Base-by-base conservation (phyloP, 139 green algal genomes). In the Chlamydomonas asymmetrica region DNA sequence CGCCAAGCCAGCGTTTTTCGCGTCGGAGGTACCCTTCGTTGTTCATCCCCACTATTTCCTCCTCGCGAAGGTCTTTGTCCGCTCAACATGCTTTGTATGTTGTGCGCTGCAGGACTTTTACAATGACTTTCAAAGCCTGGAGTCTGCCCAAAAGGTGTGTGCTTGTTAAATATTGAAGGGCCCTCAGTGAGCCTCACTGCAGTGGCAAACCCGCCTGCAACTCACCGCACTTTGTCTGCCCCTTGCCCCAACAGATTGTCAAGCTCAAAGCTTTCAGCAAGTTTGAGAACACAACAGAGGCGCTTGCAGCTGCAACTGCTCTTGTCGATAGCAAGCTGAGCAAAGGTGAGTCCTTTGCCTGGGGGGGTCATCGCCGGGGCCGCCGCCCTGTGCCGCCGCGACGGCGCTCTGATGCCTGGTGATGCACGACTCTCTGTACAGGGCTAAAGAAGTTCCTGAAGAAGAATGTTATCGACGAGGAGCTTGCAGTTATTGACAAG, bases 401-500 rank as follows among this genome's bases (percentile, higher is more conserved):
- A 5, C 13, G 34, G 60, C 34, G 10, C 5, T 66, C 45, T 52
- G 45, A 52, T 52, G 29, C 22, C 45, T 39, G 9, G 22, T 74
- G 29, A 45, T 67, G 54, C 37, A 29, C 18, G 27, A 8, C 49
- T 8, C 16, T 16, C 29, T 10, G 32, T 62, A 52, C 70, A 97
- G 93, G 87, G 22, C 82, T 99, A 45, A 97, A 98, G 77, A 99
- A 98, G 89, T 98, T 99, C 70, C 79, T 99, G 62, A 98, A 98
- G 83, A 98, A 98, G 84, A 81, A 99, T 71, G 90, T 78, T 18
- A 90, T 73, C 27, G 90, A 82, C 37, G 95, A 99, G 34, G 95
- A 92, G 56, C 87, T 99, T 29, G 94, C 91, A 5, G 82, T 99
- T 18, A 71, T 96, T 40, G 97, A 99, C 76, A 89, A 96, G 52